A percentile compares a stretch with the other conserved stretches of the same genome.
Conservation (phyloP, 805 yeast species). For the Metschnikowia continentalis region DNA sequence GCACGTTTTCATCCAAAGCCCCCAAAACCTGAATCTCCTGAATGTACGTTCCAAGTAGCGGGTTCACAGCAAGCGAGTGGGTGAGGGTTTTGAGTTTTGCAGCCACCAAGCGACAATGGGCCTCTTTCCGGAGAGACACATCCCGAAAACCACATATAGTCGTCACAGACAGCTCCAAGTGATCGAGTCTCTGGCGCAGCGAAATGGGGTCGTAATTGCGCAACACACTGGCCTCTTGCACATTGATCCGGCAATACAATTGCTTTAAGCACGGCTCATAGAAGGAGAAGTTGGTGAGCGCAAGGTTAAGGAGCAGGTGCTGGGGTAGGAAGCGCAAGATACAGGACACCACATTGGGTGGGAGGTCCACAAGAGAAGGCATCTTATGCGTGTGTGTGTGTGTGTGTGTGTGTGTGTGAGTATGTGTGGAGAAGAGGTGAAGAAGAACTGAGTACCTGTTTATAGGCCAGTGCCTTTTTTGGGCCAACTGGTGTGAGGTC, state of each 20-base stretch:
- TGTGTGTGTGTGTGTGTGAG: no score
- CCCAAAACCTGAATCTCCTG: conserved; percentile 4
- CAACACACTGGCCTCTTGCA: conserved; percentile 21
- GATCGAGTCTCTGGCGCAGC: conserved; percentile 16
- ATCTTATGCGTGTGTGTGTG: not conserved
- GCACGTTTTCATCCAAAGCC: not conserved
- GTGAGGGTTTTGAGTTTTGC: conserved; percentile 41
- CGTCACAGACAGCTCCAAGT: conserved; percentile 21
- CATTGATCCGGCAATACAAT: conserved; percentile 24
- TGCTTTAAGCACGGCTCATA: conserved; percentile 30
- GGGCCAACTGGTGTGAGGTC: not conserved
- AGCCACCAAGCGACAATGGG: conserved; percentile 24
- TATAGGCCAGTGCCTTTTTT: not conserved
- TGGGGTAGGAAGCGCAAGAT: conserved; percentile 26
- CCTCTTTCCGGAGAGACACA: conserved; percentile 12
- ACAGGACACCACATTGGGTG: conserved; percentile 11
- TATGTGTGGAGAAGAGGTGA: no score
- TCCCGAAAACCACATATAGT: conserved; percentile 24
- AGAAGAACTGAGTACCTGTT: not conserved
- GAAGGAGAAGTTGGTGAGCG: conserved; percentile 32
- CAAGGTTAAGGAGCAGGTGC: conserved; percentile 27
- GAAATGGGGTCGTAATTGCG: conserved; percentile 2
- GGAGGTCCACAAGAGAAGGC: conserved; percentile 7
- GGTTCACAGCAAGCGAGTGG: conserved; percentile 32
- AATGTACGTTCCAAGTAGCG: conserved; percentile 22